Evolutionary conservation across 495 filamentous ascomycete genomes (phyloP), one percentile per base, ranked within the genome.

Genomic region (Xylaria curta): DNA sequence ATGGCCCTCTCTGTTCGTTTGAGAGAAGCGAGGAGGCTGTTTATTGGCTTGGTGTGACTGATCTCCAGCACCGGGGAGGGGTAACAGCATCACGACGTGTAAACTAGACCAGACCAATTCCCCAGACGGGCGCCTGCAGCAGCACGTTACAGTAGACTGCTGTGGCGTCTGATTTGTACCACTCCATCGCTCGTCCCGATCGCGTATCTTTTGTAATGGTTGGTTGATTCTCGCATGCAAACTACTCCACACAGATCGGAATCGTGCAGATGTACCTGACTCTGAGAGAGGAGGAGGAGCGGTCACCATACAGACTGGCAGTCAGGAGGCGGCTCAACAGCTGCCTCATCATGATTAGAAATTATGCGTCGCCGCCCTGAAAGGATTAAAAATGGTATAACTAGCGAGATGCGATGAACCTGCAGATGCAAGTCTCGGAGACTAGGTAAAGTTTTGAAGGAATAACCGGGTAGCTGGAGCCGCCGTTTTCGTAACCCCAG

Each of bases 251-350:
- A 49, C 44, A 54, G 68, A 44, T 44, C 59, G 68, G 68, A 33
- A 63, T n/a, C 38, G 4, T 51, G 38, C 68, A 70, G 68, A 61
- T 19, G 33, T 56, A 54, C 36, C 36, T 70, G 59, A 33, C 47
- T 24, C 44, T 21, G 64, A 31, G 31, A 33, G 59, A 56, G 28
- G 28, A 56, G 28, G 28, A 31, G n/a, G 24, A 61, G 59, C 31
- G 46, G 46, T 51, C 40, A 15, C 12, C 24, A 49, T n/a, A 19
- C 15, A 54, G 58, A 63, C 33, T 49, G 8, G 42, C 21, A 17
- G 38, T 15, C 9, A 28, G 0, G 33, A 42, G 33, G 49, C 36
- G 65, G 15, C 17, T 56, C 9, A 44, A 44, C 26, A 49, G 44
- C 28, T 59, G 38, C 9, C 36, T 44, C 44, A 40, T 46, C 28